These are phyloP conservation scores for Pelargonium citronellum DNA, from an alignment of 441 rosid species.

Conservation along the genomic window DNA sequence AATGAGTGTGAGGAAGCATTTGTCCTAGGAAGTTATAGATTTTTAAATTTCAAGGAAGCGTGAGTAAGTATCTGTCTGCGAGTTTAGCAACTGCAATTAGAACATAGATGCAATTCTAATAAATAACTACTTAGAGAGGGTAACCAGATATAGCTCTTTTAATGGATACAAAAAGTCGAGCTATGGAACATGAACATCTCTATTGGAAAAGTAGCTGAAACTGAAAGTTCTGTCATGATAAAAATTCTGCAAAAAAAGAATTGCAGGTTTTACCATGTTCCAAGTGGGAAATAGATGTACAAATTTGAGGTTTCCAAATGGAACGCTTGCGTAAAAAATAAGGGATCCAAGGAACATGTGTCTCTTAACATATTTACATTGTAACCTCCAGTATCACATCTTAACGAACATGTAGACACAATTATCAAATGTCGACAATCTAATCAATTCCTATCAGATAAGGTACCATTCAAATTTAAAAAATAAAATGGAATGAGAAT, in stretches of 20 bases:
- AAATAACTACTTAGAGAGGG: not conserved
- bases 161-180: not conserved
- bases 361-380: not conserved
- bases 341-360: not conserved
- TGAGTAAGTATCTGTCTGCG: not conserved
- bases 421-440: not conserved
- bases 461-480: too few species aligned
- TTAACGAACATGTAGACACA: not conserved
- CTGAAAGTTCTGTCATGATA: not conserved
- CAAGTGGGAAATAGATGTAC: not conserved
- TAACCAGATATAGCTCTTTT: constrained; percentile 4
- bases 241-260: not conserved
- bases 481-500: too few species aligned
- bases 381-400: not conserved
- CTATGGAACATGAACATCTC: not conserved
- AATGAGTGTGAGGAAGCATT: not conserved
- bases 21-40: not conserved
- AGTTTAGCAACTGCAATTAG: not conserved
- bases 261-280: not conserved
- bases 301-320: not conserved
- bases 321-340: not conserved
- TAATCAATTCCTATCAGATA: not conserved
- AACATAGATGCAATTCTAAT: not conserved
- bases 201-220: not conserved
- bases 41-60: not conserved